Percentiles rank a stretch among this genome's conserved stretches.
These are phyloP conservation scores for Podila epicladia DNA, from an alignment of 192 early-diverging fungal genomes.

Conservation along the genomic window DNA sequence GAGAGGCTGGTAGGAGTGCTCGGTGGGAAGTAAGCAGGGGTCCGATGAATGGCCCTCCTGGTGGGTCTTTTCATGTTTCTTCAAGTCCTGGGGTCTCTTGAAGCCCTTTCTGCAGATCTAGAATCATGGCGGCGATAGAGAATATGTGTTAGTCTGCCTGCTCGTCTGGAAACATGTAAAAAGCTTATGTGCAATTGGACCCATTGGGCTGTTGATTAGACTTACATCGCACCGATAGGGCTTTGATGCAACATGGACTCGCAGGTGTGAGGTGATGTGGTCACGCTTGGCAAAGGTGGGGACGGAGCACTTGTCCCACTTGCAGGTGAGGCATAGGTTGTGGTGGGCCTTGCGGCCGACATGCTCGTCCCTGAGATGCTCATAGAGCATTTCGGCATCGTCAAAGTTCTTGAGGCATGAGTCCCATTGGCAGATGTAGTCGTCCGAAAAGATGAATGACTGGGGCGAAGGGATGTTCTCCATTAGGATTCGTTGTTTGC, in stretches of 20 bases:
- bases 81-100: constrained; percentile 95
- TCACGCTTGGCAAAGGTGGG: constrained; percentile 87
- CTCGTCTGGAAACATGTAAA: too few relatives aligned
- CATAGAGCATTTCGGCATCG: constrained; percentile 88
- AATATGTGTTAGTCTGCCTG: background rate
- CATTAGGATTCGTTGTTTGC: constrained; percentile 7
- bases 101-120: constrained; percentile 85
- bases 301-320: constrained; percentile 86
- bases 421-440: constrained; percentile 62
- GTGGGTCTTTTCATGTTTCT: constrained; percentile 93
- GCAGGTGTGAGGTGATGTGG: constrained; percentile 94
- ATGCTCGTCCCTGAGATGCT: constrained; percentile 89
- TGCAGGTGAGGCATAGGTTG: constrained; percentile 89
- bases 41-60: constrained; percentile 7
- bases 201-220: background rate
- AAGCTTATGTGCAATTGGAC: too few relatives aligned
- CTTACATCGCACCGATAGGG: constrained; percentile 84
- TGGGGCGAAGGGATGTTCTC: constrained; percentile 43
- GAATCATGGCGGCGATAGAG: constrained; percentile 28
- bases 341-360: constrained; percentile 90
- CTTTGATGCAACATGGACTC: constrained; percentile 93
- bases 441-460: constrained; percentile 54
- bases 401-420: constrained; percentile 64
- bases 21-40: constrained; percentile 16
- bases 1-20: constrained; percentile 33